These are phyloP conservation scores for Ascoidea asiatica DNA, from an alignment of 805 yeast species.

Conservation along the genomic window DNA sequence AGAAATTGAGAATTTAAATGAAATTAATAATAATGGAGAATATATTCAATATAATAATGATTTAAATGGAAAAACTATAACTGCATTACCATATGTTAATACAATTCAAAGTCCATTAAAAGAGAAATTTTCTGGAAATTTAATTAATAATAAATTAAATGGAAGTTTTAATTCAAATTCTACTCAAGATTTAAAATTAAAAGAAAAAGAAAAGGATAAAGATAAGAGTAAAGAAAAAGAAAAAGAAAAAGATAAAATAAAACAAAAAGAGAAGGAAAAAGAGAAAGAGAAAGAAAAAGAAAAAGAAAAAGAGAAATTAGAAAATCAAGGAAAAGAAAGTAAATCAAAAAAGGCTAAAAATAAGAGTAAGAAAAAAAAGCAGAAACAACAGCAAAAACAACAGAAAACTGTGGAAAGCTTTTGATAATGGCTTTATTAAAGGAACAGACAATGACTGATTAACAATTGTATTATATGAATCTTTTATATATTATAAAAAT, in stretches of 20 bases:
- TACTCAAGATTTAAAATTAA: not conserved
- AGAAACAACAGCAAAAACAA: not conserved
- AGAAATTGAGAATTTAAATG: too few species aligned
- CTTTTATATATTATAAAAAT: not conserved
- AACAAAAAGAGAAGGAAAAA: not conserved
- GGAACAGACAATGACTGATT: not conserved
- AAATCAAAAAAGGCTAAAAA: slow-evolving; percentile 1
- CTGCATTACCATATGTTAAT: too few species aligned
- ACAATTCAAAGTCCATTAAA: too few species aligned
- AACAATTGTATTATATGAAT: not conserved
- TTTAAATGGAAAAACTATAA: too few species aligned
- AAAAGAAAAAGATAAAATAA: not conserved
- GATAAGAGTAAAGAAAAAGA: not conserved
- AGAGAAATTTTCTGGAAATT: too few species aligned
- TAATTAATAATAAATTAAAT: too few species aligned
- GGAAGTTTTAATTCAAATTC: too few species aligned
- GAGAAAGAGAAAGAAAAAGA: too few species aligned
- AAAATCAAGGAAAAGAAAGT: slow-evolving; percentile 1
- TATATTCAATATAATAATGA: too few species aligned
- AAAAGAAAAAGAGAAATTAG: too few species aligned
- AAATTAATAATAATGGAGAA: too few species aligned
- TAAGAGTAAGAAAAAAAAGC: not conserved
- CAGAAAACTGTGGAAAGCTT: not conserved
- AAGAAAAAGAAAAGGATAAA: not conserved
- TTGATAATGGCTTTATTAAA: not conserved